Evolutionary conservation across 139 green algal species (phyloP).

Genomic region (Micromonas pusilla): DNA sequence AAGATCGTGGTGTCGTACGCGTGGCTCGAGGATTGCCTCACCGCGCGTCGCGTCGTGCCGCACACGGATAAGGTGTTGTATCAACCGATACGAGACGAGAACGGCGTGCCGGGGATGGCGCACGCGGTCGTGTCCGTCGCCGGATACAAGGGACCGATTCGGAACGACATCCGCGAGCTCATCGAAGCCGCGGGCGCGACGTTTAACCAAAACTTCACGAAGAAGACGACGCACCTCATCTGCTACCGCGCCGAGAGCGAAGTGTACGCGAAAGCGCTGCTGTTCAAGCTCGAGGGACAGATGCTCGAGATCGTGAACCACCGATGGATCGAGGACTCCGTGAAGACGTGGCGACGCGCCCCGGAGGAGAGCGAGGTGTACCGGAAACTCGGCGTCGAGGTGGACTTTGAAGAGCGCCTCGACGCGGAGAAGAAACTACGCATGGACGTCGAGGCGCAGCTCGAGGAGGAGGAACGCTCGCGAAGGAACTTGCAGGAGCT

Average conservation of each 20-base stretch:
- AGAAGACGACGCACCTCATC: conserved; percentile 29
- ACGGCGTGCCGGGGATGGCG: conserved; percentile 26
- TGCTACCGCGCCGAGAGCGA: conserved; percentile 27
- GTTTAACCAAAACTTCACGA: conserved; percentile 20
- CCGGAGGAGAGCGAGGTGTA: conserved; percentile 13
- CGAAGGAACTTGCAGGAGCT: conserved; percentile 25
- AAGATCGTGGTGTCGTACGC: conserved; percentile 30
- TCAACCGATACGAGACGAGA: conserved; percentile 11
- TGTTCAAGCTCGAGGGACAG: conserved; percentile 22
- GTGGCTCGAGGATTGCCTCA: conserved; percentile 31
- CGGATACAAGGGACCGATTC: conserved; percentile 23
- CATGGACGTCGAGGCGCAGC: conserved; percentile 24
- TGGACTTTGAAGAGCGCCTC: conserved; percentile 24
- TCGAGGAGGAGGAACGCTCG: conserved; percentile 30
- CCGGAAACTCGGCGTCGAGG: conserved; percentile 29
- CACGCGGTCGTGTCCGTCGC: background rate
- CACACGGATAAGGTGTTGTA: conserved; percentile 29
- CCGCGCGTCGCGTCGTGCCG: conserved; percentile 15
- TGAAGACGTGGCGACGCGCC: background rate
- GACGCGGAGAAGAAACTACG: conserved; percentile 16
- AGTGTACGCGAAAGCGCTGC: conserved; percentile 23
- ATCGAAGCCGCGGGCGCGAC: conserved; percentile 24
- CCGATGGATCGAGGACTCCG: conserved; percentile 21
- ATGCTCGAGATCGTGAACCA: conserved; percentile 28
- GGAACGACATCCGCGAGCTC: conserved; percentile 25